phyloP scores from a whole-genome alignment of 1,284 basidiomycete species.

The Dichomitus squalens region DNA sequence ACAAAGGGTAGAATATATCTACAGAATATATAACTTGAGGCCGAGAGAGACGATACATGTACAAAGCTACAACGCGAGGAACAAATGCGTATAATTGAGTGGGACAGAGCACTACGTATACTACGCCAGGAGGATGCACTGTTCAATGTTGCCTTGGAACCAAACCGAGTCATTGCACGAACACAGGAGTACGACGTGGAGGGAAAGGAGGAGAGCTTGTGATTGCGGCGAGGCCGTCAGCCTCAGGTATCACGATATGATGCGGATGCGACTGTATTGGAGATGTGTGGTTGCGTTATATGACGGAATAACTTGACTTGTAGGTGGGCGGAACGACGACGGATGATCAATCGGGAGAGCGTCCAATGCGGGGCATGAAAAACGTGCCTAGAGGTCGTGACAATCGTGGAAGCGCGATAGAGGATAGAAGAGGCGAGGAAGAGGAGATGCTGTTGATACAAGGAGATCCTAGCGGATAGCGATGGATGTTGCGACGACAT shows the following conservation, averaged over 20 bases:
- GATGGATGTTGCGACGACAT: slow-evolving; percentile 9
- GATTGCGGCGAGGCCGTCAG: background rate
- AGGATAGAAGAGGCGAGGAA: background rate
- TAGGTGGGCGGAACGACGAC: background rate
- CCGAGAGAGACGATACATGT: background rate
- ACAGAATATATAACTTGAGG: background rate
- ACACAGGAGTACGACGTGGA: background rate
- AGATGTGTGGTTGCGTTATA: slow-evolving; percentile 2
- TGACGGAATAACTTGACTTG: slow-evolving; percentile 15
- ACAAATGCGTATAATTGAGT: background rate
- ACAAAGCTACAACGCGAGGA: background rate
- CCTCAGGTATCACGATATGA: slow-evolving; percentile 15
- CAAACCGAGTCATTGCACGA: background rate
- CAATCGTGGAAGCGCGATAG: slow-evolving; percentile 2
- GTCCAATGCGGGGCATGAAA: background rate
- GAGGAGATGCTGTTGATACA: slow-evolving; percentile 23
- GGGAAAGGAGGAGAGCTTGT: background rate
- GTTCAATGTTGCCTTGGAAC: background rate
- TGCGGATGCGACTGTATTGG: background rate
- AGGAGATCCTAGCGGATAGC: slow-evolving; percentile 8
- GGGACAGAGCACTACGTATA: background rate
- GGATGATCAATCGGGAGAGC: background rate
- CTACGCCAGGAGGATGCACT: background rate
- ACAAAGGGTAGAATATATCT: too few species aligned
- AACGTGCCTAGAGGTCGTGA: slow-evolving; percentile 6